Percentiles rank a stretch among this genome's conserved stretches.
Conservation (phyloP, 2,329 filamentous ascomycete genomes). For the Fusarium drepaniforme region DNA sequence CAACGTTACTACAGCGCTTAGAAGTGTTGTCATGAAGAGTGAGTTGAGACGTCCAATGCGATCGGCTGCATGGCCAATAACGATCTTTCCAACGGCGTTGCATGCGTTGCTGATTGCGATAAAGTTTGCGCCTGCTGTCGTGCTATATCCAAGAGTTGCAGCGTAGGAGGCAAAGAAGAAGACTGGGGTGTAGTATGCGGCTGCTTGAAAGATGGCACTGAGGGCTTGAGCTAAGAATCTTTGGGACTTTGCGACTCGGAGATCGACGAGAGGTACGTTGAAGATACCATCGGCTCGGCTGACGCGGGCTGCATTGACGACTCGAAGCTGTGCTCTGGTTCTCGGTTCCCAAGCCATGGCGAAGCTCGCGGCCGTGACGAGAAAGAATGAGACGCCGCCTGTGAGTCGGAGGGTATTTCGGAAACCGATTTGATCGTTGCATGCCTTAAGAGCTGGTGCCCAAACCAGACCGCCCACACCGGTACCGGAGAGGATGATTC, state of each 20-base stretch:
- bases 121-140: constrained; percentile 12
- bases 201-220: not conserved
- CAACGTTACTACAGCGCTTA: not conserved
- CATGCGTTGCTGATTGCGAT: constrained; percentile 22
- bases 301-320: not conserved
- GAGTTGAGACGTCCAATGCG: not conserved
- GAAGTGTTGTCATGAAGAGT: not conserved
- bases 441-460: not conserved
- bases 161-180: constrained; percentile 14
- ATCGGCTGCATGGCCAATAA: not conserved
- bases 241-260: not conserved
- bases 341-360: not conserved
- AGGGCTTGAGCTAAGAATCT: not conserved
- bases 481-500: not conserved
- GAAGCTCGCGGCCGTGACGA: not conserved
- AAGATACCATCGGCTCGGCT: not conserved
- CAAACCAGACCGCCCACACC: not conserved
- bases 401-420: not conserved
- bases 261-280: not conserved
- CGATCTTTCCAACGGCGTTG: constrained; percentile 18
- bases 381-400: not conserved
- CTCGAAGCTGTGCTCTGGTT: not conserved
- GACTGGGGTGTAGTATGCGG: not conserved
- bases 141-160: constrained; percentile 12
- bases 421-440: not conserved